Base-by-base conservation (phyloP, 1,139 yeast species). In the Geotrichum europaeum region DNA sequence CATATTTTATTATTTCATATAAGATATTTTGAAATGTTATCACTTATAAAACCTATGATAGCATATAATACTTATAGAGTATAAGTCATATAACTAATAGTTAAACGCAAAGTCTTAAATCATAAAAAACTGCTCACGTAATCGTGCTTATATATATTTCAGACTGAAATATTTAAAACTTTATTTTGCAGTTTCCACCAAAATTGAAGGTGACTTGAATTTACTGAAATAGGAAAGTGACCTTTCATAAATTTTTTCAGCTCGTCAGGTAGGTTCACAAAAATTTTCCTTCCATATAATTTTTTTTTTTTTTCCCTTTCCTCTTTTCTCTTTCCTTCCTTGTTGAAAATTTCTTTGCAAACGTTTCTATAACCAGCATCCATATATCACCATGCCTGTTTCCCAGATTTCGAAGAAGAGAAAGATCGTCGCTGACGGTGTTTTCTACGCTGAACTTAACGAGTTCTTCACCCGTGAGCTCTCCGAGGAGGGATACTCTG, bases 381-480 rank as follows among this genome's bases (percentile, higher is more conserved):
- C 54, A 50, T 30, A 51, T 50, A 50, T 51, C 58, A 51, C 51
- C 58, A 59, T 59, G 61, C 58, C 61, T 53, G 59, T 56, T 54
- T 57, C 59, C 49, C 47, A 54, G 71, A 74, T 75, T 65, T 76
- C 79, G 60, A 72, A 72, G 68, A 77, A 76, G 77, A 74, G 79
- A 72, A 75, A 75, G 76, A 78, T 75, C 75, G 97, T 92, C 81
- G 97, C 97, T 81, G 99, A 94, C 85, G 99, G 99, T 89, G 99
- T 94, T 77, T 90, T 94, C 87, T 94, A 87, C 96, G 99, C 99
- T 82, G 99, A 94, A 84, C 85, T 94, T 79, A 94, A 94, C 87
- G 99, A 94, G 85, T 94, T 94, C 95, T 95, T 94, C 90, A 90
- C 98, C 86, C 91, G 98, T 84, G 99, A 94, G 83, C 89, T 94